These are phyloP conservation scores for Cyberlindnera americana DNA, from an alignment of 805 yeast species.

Conservation along the genomic window DNA sequence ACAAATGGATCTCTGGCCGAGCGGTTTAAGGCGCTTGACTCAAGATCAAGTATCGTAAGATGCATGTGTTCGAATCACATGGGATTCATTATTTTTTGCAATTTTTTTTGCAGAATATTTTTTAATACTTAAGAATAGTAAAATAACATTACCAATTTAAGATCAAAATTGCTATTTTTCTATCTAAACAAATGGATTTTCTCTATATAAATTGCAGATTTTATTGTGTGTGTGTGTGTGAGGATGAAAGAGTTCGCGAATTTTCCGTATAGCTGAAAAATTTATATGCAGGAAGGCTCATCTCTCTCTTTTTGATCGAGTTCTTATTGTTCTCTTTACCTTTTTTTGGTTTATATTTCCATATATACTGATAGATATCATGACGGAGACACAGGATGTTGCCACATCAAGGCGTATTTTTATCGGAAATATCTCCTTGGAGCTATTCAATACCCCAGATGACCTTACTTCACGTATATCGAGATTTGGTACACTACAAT, in stretches of 20 bases:
- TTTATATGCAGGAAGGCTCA: background rate
- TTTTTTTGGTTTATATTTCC: too few relatives aligned
- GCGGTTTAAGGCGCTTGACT: slow-evolving; percentile 26
- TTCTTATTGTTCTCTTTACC: background rate
- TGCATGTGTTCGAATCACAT: slow-evolving; percentile 24
- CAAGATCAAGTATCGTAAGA: slow-evolving; percentile 25
- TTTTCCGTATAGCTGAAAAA: too few relatives aligned
- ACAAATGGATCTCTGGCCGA: slow-evolving; percentile 24
- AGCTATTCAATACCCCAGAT: slow-evolving; percentile 40
- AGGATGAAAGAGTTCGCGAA: too few relatives aligned
- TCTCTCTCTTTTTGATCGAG: background rate
- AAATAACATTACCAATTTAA: too few relatives aligned
- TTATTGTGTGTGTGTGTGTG: too few relatives aligned
- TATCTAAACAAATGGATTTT: too few relatives aligned
- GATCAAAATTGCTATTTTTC: too few relatives aligned
- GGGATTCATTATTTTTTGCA: slow-evolving; percentile 20
- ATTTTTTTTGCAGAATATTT: background rate
- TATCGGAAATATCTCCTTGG: slow-evolving; percentile 63
- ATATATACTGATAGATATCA: background rate
- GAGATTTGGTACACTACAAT: slow-evolving; percentile 56
- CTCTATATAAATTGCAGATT: too few relatives aligned
- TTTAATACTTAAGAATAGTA: too few relatives aligned
- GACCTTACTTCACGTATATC: slow-evolving; percentile 54
- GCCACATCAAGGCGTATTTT: slow-evolving; percentile 40
- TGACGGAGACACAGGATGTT: slow-evolving; percentile 1